Evolutionary conservation across 2,329 filamentous ascomycete genomes (phyloP).

Genomic region (Colletotrichum costaricense): DNA sequence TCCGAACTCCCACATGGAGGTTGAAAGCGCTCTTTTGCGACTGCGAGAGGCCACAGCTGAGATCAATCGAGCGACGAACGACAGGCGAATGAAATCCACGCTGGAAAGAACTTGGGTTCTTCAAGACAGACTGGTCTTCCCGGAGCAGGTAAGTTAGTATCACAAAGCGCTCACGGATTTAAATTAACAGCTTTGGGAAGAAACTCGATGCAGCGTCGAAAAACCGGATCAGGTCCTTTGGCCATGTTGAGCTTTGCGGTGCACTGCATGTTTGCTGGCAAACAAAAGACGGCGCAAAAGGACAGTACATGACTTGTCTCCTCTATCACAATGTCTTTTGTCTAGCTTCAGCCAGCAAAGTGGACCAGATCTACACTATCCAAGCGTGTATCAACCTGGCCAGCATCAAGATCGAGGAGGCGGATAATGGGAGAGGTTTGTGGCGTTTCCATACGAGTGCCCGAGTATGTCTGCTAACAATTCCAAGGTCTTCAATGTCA

Average conservation of each 20-base stretch:
- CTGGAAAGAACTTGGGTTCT: conserved; percentile 88
- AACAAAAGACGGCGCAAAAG: conserved; percentile 72
- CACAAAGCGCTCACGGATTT: neutral
- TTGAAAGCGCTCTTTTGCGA: conserved; percentile 78
- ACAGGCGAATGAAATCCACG: conserved; percentile 73
- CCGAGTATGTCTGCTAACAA: conserved; percentile 33
- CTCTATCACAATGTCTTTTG: conserved; percentile 86
- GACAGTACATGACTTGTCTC: conserved; percentile 85
- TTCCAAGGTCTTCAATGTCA: conserved; percentile 85
- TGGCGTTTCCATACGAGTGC: conserved; percentile 5
- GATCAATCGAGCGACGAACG: conserved; percentile 87
- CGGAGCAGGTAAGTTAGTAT: conserved; percentile 70
- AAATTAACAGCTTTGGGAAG: conserved; percentile 43
- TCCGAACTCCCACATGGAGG: conserved; percentile 82
- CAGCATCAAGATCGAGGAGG: conserved; percentile 74
- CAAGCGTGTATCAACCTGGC: conserved; percentile 79
- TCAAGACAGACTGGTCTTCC: conserved; percentile 83
- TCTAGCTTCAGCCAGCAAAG: conserved; percentile 74
- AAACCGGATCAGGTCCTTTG: conserved; percentile 81
- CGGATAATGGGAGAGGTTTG: conserved; percentile 80
- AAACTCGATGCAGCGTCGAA: conserved; percentile 64
- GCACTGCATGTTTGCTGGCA: conserved; percentile 88
- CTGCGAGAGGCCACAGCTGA: conserved; percentile 80
- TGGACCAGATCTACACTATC: conserved; percentile 77
- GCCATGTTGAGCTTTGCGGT: conserved; percentile 84